Base-by-base conservation (phyloP, 1,284 basidiomycete species). In the Caloboletus inedulis region DNA sequence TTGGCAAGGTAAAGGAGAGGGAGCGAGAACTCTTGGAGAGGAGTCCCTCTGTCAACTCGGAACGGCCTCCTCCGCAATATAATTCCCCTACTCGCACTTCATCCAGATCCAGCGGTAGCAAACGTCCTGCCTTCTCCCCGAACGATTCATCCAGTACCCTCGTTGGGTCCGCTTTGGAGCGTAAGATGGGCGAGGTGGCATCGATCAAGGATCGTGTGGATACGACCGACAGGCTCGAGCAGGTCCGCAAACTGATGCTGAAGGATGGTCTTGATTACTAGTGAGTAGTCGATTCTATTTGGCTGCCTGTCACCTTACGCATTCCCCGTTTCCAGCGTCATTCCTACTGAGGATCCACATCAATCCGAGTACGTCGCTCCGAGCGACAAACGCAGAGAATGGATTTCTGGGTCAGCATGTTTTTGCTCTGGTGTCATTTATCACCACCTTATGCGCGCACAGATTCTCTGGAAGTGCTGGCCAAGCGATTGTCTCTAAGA, bases 381-480 rank as follows among this genome's bases (percentile, higher is more conserved):
- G 7, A 83, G 84, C 44, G 93, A 97, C 66, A 88, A 89, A 68
- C 83, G 94, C 30, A 77, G 89, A 49, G 82, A 89, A 62, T 97
- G 81, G 75, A 85, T 97, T 48, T 87, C 90, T 23, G 89, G 86
- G 86, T 90, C 63, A 52, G 85, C 72, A 13, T 31, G 45, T 41
- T 18, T 13, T 21, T 44, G n/a, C 7, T 42, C 35, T 25, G 10
- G 25, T 4, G 4, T 6, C 30, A n/a, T 53, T 36, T 23, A 18
- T 41, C 44, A 50, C 25, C 29, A 23, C 42, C 49, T 49, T 43
- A 58, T 40, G 30, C 19, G 34, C 53, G 19, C 50, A 40, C 59
- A 92, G 90, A 18, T 97, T 97, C 69, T 82, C 83, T 18, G 94
- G 94, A 13, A 85, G 87, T n/a, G 86, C 89, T 4, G 94, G 94